Base-by-base conservation (phyloP, 257 asterid genomes). In the Solanum chiquidenum region DNA sequence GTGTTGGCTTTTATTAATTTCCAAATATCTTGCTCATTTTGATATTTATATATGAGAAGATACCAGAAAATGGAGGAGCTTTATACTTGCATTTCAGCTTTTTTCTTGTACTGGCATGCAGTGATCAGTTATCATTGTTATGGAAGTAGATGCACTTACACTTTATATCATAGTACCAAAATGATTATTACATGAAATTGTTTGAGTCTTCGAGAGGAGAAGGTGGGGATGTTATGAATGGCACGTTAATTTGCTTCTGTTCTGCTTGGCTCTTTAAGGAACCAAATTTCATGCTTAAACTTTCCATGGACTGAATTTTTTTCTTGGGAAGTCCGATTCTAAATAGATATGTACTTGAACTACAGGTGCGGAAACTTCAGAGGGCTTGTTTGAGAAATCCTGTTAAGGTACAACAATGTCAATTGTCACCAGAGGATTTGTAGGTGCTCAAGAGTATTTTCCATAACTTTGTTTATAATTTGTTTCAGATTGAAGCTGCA, bases 381-480 rank as follows among this genome's bases (percentile, higher is more conserved):
- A 92, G 98, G 91, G 98, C 98, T 87, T 95, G 98, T 92, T 88
- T 97, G 88, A 95, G 91, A 89, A 94, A 97, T 84, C 98, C 99
- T 85, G 98, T 97, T 27, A 95, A 94, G 98, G 99, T 94, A 92
- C 87, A 83, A 52, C 42, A 11, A 18, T 83, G 80, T 64, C 37
- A 25, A 10, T 40, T 73, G 35, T 74, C 89, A 31, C 76, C 85
- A 52, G 23, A 38, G 86, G 42, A 46, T 37, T 35, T 82, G 73
- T 46, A 23, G 35, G 40, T 86, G 58, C 60, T 40, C 38, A 23
- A 33, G 16, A 76, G 44, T 76, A 33, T 12, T 12, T 80, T 49
- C 14, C 6, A 33, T 44, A 83, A 69, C 86, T 75, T 31, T 10
- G 49, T 66, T 74, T 80, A 21, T 74, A 40, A 69, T 88, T 89